Evolutionary conservation across 495 filamentous ascomycete genomes (phyloP), one percentile per base, ranked within the genome.

Genomic region (Neohortaea acidophila): DNA sequence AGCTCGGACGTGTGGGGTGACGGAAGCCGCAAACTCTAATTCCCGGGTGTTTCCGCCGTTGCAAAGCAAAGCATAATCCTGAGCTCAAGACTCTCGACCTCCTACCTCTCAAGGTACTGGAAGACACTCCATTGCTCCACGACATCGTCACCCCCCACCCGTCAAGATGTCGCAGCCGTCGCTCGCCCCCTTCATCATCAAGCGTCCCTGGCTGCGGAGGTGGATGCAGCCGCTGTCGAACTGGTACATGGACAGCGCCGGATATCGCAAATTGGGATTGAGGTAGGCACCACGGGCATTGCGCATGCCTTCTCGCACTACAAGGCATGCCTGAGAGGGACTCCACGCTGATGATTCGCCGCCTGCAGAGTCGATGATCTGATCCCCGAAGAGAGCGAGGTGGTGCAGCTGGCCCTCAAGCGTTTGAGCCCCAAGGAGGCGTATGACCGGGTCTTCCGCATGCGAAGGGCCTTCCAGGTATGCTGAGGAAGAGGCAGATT

Each of bases 361-460:
- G n/a, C 37, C 30, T 35, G 24, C 56, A 97, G 89, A 54, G 68
- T 73, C 69, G 89, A 97, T 64, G 89, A 97, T 57, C 59, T 97
- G 58, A 82, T 94, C 58, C 68, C 72, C 52, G 91, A 96, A 57
- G 91, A 96, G 65, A 74, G 65, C 69, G 83, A 87, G 51, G 60
- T 60, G 21, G 85, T 96, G 52, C 75, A 85, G 59, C 66, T 73
- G 47, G 89, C 89, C 37, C 69, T 97, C 58, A 78, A 80, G 70
- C 84, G 89, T 60, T 79, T 97, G 29, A 73, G 83, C 25, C 69
- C 80, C 46, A 85, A 91, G 70, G 83, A 83, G 53, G 69, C 75
- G 51, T 96, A 96, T 64, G 89, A 97, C 68, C 87, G 89, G 62
- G 75, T 94, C 56, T 96, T 81, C 75, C 84, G 89, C 54, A 73